These are phyloP conservation scores for Umbilicus rupestris DNA, from an alignment of 164 flowering plant genomes.

Conservation along the genomic window DNA sequence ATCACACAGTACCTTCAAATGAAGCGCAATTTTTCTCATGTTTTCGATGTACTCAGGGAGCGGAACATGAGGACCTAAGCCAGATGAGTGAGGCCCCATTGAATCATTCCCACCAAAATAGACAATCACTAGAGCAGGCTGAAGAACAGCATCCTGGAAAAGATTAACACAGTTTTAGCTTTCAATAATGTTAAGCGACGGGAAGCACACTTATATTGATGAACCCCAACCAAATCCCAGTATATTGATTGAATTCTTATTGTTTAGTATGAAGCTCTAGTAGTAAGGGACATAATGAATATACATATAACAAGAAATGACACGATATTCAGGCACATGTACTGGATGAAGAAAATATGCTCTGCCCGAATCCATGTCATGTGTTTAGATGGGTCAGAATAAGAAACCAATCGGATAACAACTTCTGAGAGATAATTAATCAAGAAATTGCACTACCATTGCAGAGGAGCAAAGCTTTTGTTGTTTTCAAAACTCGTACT, in stretches of 20 bases:
- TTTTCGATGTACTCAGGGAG: slow-evolving; percentile 73
- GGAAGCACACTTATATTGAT: neutral
- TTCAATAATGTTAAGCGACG: neutral
- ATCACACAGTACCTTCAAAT: slow-evolving; percentile 56
- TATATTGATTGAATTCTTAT: neutral
- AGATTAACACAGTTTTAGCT: slow-evolving; percentile 7
- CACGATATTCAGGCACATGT: too few species aligned
- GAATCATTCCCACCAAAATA: slow-evolving; percentile 99
- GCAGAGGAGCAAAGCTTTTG: neutral
- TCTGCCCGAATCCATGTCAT: neutral
- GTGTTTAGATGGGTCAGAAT: neutral
- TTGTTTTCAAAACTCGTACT: neutral
- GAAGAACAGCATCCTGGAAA: slow-evolving; percentile 58
- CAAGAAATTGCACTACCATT: neutral
- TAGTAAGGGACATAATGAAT: neutral
- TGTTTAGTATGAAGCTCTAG: neutral
- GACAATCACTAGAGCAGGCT: slow-evolving; percentile 75
- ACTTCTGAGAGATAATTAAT: neutral
- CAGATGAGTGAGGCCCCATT: slow-evolving; percentile 74
- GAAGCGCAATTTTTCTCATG: slow-evolving; percentile 63
- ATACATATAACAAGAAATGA: too few species aligned
- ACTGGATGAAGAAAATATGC: neutral
- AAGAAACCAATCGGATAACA: neutral
- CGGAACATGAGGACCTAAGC: slow-evolving; percentile 92
- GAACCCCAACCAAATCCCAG: neutral